Base-by-base conservation (phyloP, 306 rosid species). In the Prunus persica region DNA sequence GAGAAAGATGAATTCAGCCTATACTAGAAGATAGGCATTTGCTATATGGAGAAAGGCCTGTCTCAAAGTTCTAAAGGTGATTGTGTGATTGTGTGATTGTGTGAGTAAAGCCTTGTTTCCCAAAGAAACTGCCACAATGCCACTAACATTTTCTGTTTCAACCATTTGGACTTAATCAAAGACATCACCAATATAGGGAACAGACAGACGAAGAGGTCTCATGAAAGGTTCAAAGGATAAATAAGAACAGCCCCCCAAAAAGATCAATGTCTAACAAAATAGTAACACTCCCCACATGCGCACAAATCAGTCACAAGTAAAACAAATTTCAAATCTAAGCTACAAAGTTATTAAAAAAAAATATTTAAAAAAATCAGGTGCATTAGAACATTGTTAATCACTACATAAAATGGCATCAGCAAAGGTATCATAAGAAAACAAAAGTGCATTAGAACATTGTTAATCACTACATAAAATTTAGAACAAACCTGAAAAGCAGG, bases 401-500 rank as follows among this genome's bases (percentile, higher is more conserved):
- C 25, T 24, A 24, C 25, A 24, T 1, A 24, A 24, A 32, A 18
- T 10, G 71, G 30, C 71, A 22, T 13, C 30, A 13, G 65, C 27
- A 69, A 51, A 69, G 20, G 43, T 18, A 24, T 11, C 24, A 38
- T 6, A 43, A 14, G 22, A 41, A 72, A 15, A 56, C 16, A 14
- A 2, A 56, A 56, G 22, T 19, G 19, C 6, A 18, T 41, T 13
- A 4, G 3, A 43, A n/a, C 12, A 43, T 9, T 27, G 58, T 24
- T n/a, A 30, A 52, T 22, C 51, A 12, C 49, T 24, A 15, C 43
- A 60, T 57, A 71, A 49, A 32, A 65, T 38, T 27, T 22, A 10
- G 76, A 82, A 87, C 97, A 83, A 79, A 95, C 99, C 99, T 95
- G 98, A 83, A 96, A 96, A 54, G 97, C 98, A 81, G 99, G 99